Evolutionary conservation across 257 asterid species (phyloP), one percentile per base, ranked within the genome.

Genomic region (Ajuga chamaepitys): DNA sequence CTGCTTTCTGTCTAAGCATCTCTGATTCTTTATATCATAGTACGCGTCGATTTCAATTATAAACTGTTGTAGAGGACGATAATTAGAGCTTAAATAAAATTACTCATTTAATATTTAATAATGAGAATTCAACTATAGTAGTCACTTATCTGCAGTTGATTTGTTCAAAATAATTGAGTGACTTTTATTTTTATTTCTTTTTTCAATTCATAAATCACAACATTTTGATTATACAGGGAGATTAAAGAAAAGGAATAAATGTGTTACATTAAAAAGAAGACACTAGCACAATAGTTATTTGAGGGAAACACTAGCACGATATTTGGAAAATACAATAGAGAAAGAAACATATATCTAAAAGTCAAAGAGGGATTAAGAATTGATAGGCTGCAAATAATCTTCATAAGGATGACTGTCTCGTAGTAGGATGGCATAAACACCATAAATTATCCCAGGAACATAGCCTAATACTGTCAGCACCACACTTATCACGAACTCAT

Each of bases 381-480:
- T 71, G 28, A 70, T 78, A 4, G 80, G 83, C 32, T 74, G 62
- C 24, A 64, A 62, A 24, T 78, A 78, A 17, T 77, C 77, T 18
- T 78, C 81, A 18, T 70, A 68, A 14, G 62, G 54, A 0, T 62
- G 53, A 9, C 64, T 58, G 25, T 65, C 78, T 4, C 80, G 80
- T 28, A 80, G 87, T 16, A 80, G 86, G 17, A 84, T 84, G 12
- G 85, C 85, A 35, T 84, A 87, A 3, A 80, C 64, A 0, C 87
- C 91, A 56, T 86, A 86, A 17, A 86, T 53, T 13, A 86, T 82
- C 38, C 91, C 91, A 30, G 89, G 91, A 40, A 86, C 26, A 21
- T 86, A 84, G 9, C 88, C 95, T 38, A 86, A 58, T 3, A 86
- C 75, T 13, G 91, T 84, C 52, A 84, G 75, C 38, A 80, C 47